Base-by-base conservation (phyloP, 2,329 filamentous ascomycete species). In the Fusarium sp. region DNA sequence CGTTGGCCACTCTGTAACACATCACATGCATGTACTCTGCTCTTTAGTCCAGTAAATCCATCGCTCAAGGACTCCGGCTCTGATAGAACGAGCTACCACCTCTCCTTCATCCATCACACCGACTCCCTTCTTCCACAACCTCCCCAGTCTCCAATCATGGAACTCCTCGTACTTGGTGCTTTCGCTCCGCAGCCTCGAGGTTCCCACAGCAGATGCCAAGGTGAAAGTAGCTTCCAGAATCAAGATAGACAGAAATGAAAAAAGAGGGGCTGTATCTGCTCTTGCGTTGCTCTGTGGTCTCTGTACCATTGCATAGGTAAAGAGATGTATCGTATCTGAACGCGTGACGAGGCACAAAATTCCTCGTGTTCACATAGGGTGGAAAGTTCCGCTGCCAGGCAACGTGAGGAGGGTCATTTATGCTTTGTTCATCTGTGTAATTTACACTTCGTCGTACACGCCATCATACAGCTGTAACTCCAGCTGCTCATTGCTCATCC, bases 301-400 rank as follows among this genome's bases (percentile, higher is more conserved):
- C 82, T 77, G 79, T 84, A 86, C 85, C 87, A 90, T 86, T 72
- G 80, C 73, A 65, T 68, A 72, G 83, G 84, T 86, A 87, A 79
- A 79, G 82, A 89, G 87, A 89, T 82, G 88, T 90, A 90, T 89
- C 86, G 86, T 90, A 89, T 89, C 87, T 85, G 83, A 87, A 89
- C 87, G 87, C 88, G 81, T 82, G 23, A 49, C 10, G 39, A 49
- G 58, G n/a, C 38, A 45, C 12, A 31, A 51, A 10, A 33, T 25
- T 23, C 35, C 56, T 52, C 46, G n/a, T 60, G 11, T 58, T 45
- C 33, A 56, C 35, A 48, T 23, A 37, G 21, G 18, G 10, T 51
- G 21, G 48, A 48, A 61, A 48, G 15, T 54, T 71, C n/a, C 62
- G 69, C 46, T 71, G 67, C 63, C 27, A 44, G 37, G 60, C 58